These are phyloP conservation scores for Nannizzia gypsea DNA, from an alignment of 2,329 filamentous ascomycete species.

Conservation along the genomic window DNA sequence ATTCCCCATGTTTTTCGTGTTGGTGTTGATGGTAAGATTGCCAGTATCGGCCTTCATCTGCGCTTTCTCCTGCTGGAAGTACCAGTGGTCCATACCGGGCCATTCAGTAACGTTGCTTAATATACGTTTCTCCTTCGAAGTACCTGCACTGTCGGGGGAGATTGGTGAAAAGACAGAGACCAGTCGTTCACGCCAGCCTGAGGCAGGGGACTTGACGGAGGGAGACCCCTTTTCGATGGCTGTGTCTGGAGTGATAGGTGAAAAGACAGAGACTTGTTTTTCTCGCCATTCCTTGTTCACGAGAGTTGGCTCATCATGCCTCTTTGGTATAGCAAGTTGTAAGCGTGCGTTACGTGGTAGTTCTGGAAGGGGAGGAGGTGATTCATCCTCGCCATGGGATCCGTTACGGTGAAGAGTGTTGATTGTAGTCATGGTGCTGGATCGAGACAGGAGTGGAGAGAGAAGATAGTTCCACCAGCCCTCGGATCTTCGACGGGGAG, in stretches of 20 bases:
- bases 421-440: slow-evolving; percentile 24
- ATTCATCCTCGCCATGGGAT: slow-evolving; percentile 7
- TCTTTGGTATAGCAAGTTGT: slow-evolving; percentile 14
- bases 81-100: slow-evolving; percentile 14
- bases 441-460: slow-evolving; percentile 33
- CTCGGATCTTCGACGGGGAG: slow-evolving; percentile 32
- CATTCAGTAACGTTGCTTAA: slow-evolving; percentile 14
- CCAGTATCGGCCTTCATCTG: neutral
- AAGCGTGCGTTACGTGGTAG: slow-evolving; percentile 15
- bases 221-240: slow-evolving; percentile 14
- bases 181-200: neutral
- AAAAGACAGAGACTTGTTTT: slow-evolving; percentile 20
- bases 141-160: slow-evolving; percentile 18
- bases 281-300: slow-evolving; percentile 3
- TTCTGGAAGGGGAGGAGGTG: slow-evolving; percentile 14
- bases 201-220: neutral
- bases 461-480: slow-evolving; percentile 41
- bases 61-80: slow-evolving; percentile 4
- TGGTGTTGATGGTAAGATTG: neutral
- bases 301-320: slow-evolving; percentile 4
- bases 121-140: slow-evolving; percentile 9
- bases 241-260: slow-evolving; percentile 24
- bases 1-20: neutral
- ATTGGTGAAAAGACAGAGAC: slow-evolving; percentile 24
- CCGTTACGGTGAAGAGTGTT: slow-evolving; percentile 15